Base-by-base conservation (phyloP, 2,329 filamentous ascomycete species). In the Elsinoe batatas region DNA sequence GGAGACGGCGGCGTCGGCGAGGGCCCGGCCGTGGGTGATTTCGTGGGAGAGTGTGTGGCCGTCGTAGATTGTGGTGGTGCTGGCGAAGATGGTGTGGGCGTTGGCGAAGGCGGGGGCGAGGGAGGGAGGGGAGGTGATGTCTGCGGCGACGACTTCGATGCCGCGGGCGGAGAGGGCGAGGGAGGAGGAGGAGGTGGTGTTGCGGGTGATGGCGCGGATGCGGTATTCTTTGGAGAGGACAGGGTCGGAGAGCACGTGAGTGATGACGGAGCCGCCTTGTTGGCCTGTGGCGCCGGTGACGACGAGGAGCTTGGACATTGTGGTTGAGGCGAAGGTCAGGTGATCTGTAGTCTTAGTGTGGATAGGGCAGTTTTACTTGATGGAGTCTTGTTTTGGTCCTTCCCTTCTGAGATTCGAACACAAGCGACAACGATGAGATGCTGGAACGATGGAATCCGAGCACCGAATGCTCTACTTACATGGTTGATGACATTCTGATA, bases 221-320 rank as follows among this genome's bases (percentile, higher is more conserved):
- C 69, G 64, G 70, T 75, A 82, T 38, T 73, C 65, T 43, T 72
- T 68, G n/a, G 69, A 71, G 1, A 78, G 68, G 47, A 73, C 67
- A 0, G 75, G 66, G 62, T 71, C 68, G 20, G 64, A 59, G 10
- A 77, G 69, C 15, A 79, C 64, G 37, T 64, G 62, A 32, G 69
- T 65, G 51, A 79, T 75, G 44, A 83, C 72, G 7, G 77, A 79
- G 59, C 78, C 76, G 49, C 82, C 82, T 68, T 85, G 81, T 57
- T 77, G 75, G 57, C 81, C 79, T 15, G 80, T 83, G 42, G 79
- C 76, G 26, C 80, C 80, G 61, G 83, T 77, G 11, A 84, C 72
- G 43, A 76, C 76, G 63, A 82, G 71, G 61, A 78, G 68, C 61
- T 76, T 77, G 51, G 51, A 35, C 47, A 36, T 51, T 3, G 26